These are phyloP conservation scores for Lachancea lanzarotensis DNA, from an alignment of 805 yeast genomes.

Conservation along the genomic window DNA sequence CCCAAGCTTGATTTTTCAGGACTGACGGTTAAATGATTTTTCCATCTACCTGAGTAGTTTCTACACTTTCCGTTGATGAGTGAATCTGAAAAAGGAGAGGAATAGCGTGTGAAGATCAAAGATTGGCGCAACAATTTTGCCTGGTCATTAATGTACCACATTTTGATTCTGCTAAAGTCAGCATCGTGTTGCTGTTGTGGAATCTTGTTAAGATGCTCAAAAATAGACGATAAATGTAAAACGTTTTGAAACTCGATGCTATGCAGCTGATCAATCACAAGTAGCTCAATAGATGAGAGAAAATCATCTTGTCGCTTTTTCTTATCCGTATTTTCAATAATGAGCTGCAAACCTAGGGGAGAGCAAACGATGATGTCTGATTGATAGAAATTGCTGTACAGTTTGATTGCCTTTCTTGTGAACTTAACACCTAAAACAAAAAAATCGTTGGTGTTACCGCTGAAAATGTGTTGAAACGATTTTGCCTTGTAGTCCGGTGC, in stretches of 20 bases:
- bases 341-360: constrained; percentile 80
- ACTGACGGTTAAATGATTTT: constrained; percentile 43
- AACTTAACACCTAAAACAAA: constrained; percentile 87
- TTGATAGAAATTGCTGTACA: constrained; percentile 75
- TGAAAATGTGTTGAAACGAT: constrained; percentile 72
- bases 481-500: constrained; percentile 59
- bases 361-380: constrained; percentile 87
- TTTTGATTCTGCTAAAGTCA: constrained; percentile 84
- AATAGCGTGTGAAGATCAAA: constrained; percentile 63
- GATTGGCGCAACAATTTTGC: constrained; percentile 70
- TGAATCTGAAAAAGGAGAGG: constrained; percentile 76
- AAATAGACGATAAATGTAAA: constrained; percentile 71
- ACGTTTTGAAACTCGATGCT: constrained; percentile 89
- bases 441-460: constrained; percentile 87
- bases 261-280: constrained; percentile 76
- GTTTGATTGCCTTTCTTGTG: constrained; percentile 78
- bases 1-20: constrained; percentile 51
- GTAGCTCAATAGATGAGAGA: constrained; percentile 78
- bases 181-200: constrained; percentile 77
- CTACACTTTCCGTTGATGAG: constrained; percentile 43
- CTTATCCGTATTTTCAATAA: constrained; percentile 58
- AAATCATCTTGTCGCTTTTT: constrained; percentile 68
- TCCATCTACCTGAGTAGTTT: constrained; percentile 56
- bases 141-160: constrained; percentile 88
- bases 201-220: constrained; percentile 63